phyloP scores from a whole-genome alignment of 2,329 filamentous ascomycete genomes.

The Botrytis paeoniae region DNA sequence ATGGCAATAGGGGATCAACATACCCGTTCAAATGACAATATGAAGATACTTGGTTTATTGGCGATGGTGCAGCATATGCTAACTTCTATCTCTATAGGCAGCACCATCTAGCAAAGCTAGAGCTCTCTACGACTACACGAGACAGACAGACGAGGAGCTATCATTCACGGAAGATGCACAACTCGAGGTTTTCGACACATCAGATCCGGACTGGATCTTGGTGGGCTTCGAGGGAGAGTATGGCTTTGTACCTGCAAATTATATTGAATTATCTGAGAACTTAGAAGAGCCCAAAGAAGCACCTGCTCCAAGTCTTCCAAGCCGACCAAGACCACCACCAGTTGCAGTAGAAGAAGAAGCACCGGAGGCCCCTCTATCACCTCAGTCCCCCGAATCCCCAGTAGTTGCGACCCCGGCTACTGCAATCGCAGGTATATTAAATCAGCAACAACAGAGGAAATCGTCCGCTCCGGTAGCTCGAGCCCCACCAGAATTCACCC shows the following conservation, averaged over 20 bases:
- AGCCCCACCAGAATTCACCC: constrained; percentile 55
- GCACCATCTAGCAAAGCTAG: constrained; percentile 68
- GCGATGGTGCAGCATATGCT: constrained; percentile 14
- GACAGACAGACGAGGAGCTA: constrained; percentile 96
- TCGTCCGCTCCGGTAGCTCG: constrained; percentile 37
- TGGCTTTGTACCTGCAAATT: constrained; percentile 94
- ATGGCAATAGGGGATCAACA: not conserved
- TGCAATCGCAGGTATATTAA: constrained; percentile 56
- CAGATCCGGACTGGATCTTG: constrained; percentile 95
- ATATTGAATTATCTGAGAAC: constrained; percentile 70
- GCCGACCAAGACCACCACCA: constrained; percentile 37
- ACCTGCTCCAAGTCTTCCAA: constrained; percentile 38
- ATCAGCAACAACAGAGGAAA: constrained; percentile 42
- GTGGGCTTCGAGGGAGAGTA: constrained; percentile 82
- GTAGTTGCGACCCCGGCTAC: constrained; percentile 35
- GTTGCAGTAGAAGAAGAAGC: constrained; percentile 28
- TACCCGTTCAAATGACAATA: not conserved
- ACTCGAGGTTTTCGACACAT: constrained; percentile 81
- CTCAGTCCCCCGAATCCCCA: constrained; percentile 21
- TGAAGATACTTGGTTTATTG: not conserved
- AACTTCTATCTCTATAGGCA: constrained; percentile 48
- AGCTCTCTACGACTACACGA: constrained; percentile 96
- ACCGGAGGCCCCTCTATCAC: constrained; percentile 1
- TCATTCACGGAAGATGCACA: constrained; percentile 88
- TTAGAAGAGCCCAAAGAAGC: constrained; percentile 36